Percentiles rank a stretch among this genome's conserved stretches.
These are phyloP conservation scores for Amylostereum chailletii DNA, from an alignment of 1,284 basidiomycete genomes.

Conservation along the genomic window DNA sequence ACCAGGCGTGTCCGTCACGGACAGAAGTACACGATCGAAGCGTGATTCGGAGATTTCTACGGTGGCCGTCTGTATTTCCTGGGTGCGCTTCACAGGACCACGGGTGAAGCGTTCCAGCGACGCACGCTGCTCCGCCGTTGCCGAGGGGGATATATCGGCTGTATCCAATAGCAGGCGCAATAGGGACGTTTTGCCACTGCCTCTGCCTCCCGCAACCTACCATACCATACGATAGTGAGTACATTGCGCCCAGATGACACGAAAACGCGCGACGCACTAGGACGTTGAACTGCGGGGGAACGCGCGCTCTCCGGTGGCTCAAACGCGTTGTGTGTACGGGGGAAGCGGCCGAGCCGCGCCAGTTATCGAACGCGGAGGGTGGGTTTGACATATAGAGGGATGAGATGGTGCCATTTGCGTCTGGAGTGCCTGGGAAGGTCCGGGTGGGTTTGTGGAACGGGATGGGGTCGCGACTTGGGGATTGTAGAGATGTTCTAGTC, in stretches of 20 bases:
- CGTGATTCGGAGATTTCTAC: slow-evolving; percentile 74
- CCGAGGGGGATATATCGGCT: slow-evolving; percentile 64
- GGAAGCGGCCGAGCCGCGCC: slow-evolving; percentile 28
- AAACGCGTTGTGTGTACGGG: slow-evolving; percentile 25
- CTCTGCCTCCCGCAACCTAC: slow-evolving; percentile 70
- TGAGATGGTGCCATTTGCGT: slow-evolving; percentile 43
- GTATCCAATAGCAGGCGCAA: slow-evolving; percentile 65
- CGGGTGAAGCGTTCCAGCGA: slow-evolving; percentile 54
- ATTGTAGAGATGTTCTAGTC: slow-evolving; percentile 52
- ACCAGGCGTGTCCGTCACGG: slow-evolving; percentile 76
- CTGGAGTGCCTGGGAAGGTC: slow-evolving; percentile 29
- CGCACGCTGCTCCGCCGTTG: slow-evolving; percentile 58
- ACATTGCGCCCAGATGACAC: not conserved
- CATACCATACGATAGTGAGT: not conserved
- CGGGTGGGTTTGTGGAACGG: slow-evolving; percentile 77
- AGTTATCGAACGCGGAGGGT: slow-evolving; percentile 48
- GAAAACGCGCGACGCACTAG: slow-evolving; percentile 44
- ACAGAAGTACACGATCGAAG: slow-evolving; percentile 65
- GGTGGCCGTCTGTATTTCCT: slow-evolving; percentile 51
- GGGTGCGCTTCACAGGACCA: slow-evolving; percentile 48
- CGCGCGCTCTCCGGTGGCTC: slow-evolving; percentile 45
- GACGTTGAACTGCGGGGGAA: slow-evolving; percentile 74
- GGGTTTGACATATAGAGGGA: slow-evolving; percentile 57
- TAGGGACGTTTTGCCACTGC: slow-evolving; percentile 72
- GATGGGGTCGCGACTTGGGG: slow-evolving; percentile 40